phyloP scores from a whole-genome alignment of 805 yeast species.

The Wickerhamomyces ciferrii region DNA sequence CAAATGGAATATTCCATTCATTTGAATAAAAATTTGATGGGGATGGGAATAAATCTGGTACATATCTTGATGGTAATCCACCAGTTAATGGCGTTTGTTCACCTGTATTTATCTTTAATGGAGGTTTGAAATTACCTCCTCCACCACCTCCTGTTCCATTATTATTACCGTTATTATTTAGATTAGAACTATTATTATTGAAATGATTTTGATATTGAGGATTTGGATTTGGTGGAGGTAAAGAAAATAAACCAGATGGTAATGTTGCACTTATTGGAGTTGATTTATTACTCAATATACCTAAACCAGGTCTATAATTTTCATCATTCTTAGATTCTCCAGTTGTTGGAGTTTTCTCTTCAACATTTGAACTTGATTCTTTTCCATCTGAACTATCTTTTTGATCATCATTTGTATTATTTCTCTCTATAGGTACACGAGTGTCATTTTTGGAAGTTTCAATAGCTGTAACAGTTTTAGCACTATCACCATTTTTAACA shows the following conservation, averaged over 20 bases:
- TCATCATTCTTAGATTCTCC: constrained; percentile 6
- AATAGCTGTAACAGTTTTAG: constrained; percentile 11
- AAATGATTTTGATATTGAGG: constrained; percentile 18
- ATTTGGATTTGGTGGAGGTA: constrained; percentile 29
- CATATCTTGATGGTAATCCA: constrained; percentile 65
- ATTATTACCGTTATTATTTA: constrained; percentile 1
- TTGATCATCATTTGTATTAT: background rate
- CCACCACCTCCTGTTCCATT: constrained; percentile 1
- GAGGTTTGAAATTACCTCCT: constrained; percentile 16
- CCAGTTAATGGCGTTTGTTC: constrained; percentile 70
- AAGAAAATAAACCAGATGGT: constrained; percentile 25
- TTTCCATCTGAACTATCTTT: background rate
- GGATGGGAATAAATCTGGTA: constrained; percentile 71
- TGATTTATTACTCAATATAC: constrained; percentile 15
- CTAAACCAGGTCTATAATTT: constrained; percentile 11
- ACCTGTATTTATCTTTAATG: constrained; percentile 27
- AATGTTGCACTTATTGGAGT: constrained; percentile 27
- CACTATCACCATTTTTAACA: constrained; percentile 7
- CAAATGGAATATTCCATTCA: constrained; percentile 48
- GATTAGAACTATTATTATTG: constrained; percentile 2
- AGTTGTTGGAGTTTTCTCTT: constrained; percentile 12
- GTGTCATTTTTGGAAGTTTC: constrained; percentile 8
- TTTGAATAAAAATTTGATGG: constrained; percentile 72
- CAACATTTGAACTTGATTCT: constrained; percentile 4
- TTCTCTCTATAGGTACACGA: too few species aligned